Base-by-base conservation (phyloP, 1,139 yeast genomes). In the Arxiozyma slooffiae region DNA sequence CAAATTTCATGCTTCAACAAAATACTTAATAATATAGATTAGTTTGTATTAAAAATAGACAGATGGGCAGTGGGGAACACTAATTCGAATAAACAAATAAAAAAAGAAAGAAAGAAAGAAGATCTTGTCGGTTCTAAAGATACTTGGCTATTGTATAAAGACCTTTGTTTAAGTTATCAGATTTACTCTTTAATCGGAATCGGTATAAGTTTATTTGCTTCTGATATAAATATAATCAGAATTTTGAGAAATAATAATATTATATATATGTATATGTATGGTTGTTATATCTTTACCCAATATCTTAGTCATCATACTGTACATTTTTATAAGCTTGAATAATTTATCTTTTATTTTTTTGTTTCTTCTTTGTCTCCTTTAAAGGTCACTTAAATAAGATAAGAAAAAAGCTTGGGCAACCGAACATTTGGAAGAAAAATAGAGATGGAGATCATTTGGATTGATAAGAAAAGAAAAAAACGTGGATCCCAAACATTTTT, bases 1-100 rank as follows among this genome's bases (percentile, higher is more conserved):
- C 94, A 60, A 85, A 85, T 72, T 83, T 63, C 66, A 64, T 61
- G 16, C n/a, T 30, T 30, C 14, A 7, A 30, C 6, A 4, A 30
- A 26, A 26, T 3, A 5, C n/a, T 4, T 26, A 26, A 7, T 7
- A 26, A 14, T 26, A 26, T 8, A 4, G 9, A 7, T 8, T 7
- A 26, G 2, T 14, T 26, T 30, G 6, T 30, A 30, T 11, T 6
- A 30, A 30, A 30, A 16, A n/a, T 8, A 14, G 36, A 11, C 14
- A 11, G 14, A n/a, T 30, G 14, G 36, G 14, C 11, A 4, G n/a
- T 30, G 3, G 4, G n/a, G 6, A 14, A 30, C 4, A n/a, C 14
- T 3, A 30, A 26, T 14, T 4, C 34, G 9, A 26, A 26, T 14
- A 7, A 7, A 6, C 34, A 26, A 26, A 26, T 26, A 26, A 26